These are phyloP conservation scores for Xylaria grammica DNA, from an alignment of 495 filamentous ascomycete genomes.

Conservation along the genomic window DNA sequence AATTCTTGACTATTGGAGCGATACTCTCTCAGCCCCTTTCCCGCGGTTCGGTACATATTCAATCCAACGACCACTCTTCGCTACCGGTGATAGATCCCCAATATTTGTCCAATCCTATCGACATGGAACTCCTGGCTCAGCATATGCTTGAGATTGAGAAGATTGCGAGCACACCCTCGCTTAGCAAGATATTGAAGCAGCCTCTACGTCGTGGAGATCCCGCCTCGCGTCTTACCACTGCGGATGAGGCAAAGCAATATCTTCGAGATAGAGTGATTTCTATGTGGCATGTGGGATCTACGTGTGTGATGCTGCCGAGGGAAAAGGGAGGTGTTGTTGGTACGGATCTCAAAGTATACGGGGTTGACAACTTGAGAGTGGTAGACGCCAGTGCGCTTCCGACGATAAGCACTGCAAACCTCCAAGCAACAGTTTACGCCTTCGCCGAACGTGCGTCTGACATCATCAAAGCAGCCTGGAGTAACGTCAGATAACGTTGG, in stretches of 20 bases:
- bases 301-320: constrained; percentile 48
- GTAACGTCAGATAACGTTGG: too few species aligned
- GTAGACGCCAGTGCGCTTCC: constrained; percentile 63
- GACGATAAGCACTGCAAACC: constrained; percentile 50
- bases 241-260: constrained; percentile 26
- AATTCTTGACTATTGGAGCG: constrained; percentile 35
- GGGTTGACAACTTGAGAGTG: constrained; percentile 50
- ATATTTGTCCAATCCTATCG: constrained; percentile 56
- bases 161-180: constrained; percentile 37
- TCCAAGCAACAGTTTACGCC: constrained; percentile 57
- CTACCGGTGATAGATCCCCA: constrained; percentile 53
- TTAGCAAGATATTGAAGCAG: constrained; percentile 33
- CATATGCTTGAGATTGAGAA: constrained; percentile 41
- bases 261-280: constrained; percentile 15
- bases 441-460: constrained; percentile 61
- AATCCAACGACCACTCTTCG: constrained; percentile 39
- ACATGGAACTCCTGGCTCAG: constrained; percentile 48
- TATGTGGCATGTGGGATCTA: constrained; percentile 46
- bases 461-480: constrained; percentile 48
- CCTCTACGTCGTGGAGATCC: neutral
- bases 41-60: constrained; percentile 58
- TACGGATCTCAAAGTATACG: constrained; percentile 52
- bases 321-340: constrained; percentile 48
- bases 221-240: constrained; percentile 1
- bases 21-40: constrained; percentile 51